Conservation (phyloP, 805 yeast genomes). For the Metschnikowia chrysomelidarum region DNA sequence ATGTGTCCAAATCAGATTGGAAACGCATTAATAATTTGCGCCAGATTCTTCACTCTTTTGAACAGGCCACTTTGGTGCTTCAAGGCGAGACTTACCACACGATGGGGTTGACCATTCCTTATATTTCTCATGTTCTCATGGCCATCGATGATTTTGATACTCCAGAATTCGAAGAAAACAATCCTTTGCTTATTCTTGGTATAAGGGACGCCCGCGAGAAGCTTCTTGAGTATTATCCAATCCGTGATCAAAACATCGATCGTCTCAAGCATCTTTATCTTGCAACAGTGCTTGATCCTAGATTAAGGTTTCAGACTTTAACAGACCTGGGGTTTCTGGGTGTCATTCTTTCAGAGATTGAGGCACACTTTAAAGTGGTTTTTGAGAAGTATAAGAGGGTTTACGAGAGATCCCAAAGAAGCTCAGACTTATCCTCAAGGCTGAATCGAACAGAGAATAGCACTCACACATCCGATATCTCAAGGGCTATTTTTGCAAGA, state of each 20-base stretch:
- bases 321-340: too few relatives aligned
- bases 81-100: not conserved
- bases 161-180: not conserved
- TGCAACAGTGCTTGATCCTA: constrained; percentile 4
- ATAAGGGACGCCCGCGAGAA: not conserved
- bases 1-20: constrained; percentile 1
- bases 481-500: not conserved
- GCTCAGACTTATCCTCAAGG: not conserved
- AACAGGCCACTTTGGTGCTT: not conserved
- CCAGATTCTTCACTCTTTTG: not conserved
- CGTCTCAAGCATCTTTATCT: not conserved
- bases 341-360: too few relatives aligned
- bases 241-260: not conserved
- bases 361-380: too few relatives aligned
- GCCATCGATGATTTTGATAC: not conserved
- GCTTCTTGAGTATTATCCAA: constrained; percentile 1
- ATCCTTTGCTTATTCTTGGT: not conserved
- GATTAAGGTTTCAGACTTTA: not conserved
- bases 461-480: not conserved
- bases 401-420: not conserved
- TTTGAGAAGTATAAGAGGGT: not conserved
- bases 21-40: not conserved
- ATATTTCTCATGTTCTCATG: not conserved
- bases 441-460: not conserved
- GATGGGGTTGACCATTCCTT: not conserved